Evolutionary conservation across 768 basidiomycete genomes (phyloP).

Genomic region (Russula compacta): DNA sequence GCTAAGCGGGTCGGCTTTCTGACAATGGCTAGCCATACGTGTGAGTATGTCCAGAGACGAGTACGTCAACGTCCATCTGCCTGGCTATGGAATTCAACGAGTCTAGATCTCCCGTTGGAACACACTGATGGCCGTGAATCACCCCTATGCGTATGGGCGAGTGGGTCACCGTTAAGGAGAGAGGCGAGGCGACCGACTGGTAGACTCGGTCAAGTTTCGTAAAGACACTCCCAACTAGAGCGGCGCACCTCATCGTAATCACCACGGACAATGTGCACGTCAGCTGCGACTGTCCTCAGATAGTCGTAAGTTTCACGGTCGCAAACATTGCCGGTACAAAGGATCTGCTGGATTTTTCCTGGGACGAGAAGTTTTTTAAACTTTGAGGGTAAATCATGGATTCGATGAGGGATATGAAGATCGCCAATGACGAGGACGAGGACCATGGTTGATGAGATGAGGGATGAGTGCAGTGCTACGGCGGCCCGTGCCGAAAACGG

Average conservation of each 20-base stretch:
- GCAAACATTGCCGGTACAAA: slow-evolving; percentile 96
- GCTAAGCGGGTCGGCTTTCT: background rate
- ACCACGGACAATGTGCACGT: slow-evolving; percentile 85
- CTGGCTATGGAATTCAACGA: slow-evolving; percentile 81
- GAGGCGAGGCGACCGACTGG: slow-evolving; percentile 64
- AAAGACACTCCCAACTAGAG: background rate
- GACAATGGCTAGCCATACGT: slow-evolving; percentile 43
- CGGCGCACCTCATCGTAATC: slow-evolving; percentile 86
- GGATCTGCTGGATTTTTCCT: slow-evolving; percentile 96
- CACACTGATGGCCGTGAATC: slow-evolving; percentile 88
- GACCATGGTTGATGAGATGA: slow-evolving; percentile 44
- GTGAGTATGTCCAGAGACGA: slow-evolving; percentile 91
- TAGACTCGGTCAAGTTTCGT: background rate
- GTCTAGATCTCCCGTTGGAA: slow-evolving; percentile 88
- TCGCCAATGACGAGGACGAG: slow-evolving; percentile 97
- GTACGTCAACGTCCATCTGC: slow-evolving; percentile 96
- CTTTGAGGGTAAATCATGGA: slow-evolving; percentile 86
- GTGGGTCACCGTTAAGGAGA: slow-evolving; percentile 73
- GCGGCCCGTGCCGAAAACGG: background rate
- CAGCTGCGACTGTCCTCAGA: slow-evolving; percentile 85
- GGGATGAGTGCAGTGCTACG: background rate
- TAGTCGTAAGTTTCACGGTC: slow-evolving; percentile 98
- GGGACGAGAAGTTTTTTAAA: slow-evolving; percentile 87
- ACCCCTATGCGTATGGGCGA: slow-evolving; percentile 84
- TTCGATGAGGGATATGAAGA: slow-evolving; percentile 87